Evolutionary conservation across 805 yeast species (phyloP).

Genomic region (Candida montana): DNA sequence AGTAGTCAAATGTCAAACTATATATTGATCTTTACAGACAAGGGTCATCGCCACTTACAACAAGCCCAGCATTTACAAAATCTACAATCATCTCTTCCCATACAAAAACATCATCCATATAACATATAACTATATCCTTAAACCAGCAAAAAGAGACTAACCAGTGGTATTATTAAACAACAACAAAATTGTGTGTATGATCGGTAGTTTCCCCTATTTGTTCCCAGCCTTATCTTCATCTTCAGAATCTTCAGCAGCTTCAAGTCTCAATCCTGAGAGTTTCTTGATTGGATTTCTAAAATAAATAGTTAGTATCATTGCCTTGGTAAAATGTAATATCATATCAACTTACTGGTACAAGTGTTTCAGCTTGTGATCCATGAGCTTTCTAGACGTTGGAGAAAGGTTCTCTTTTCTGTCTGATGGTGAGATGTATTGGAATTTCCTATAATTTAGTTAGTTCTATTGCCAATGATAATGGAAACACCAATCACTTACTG

Average conservation of each 20-base stretch:
- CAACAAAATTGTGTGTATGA: not conserved
- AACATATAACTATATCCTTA: not conserved
- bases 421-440: constrained; percentile 26
- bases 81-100: too few relatives aligned
- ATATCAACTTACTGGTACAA: constrained; percentile 19
- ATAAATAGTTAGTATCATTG: constrained; percentile 4
- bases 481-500: too few relatives aligned
- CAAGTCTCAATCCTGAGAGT: constrained; percentile 23
- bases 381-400: constrained; percentile 26
- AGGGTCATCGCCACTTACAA: not conserved
- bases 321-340: not conserved
- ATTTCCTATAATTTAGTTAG: constrained; percentile 21
- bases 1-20: too few relatives aligned
- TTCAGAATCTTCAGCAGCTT: constrained; percentile 12
- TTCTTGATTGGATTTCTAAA: constrained; percentile 24
- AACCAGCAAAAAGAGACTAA: not conserved
- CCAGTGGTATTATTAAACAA: not conserved
- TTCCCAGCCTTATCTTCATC: constrained; percentile 3
- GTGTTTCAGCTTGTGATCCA: constrained; percentile 25
- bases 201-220: not conserved
- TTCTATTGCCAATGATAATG: too few relatives aligned
- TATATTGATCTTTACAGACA: not conserved
- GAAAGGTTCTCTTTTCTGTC: constrained; percentile 25
- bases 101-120: not conserved
- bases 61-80: not conserved